A percentile compares a stretch with the other conserved stretches of the same genome.
These are phyloP conservation scores for Linum lewisii DNA, from an alignment of 345 rosid species.

Conservation along the genomic window DNA sequence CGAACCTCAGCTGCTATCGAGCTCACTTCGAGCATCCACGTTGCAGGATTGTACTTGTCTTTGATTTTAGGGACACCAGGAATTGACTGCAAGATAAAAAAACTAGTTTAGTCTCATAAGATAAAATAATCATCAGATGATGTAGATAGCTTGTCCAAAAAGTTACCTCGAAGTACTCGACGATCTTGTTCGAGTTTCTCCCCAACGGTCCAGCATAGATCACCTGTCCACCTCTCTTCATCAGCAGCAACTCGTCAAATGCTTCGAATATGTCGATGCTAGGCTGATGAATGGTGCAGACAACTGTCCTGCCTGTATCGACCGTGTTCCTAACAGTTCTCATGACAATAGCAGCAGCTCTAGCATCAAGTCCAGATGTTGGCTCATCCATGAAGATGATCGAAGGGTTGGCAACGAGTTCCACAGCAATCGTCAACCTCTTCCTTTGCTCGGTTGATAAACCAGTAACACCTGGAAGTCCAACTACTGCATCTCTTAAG, in stretches of 20 bases:
- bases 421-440: slow-evolving; percentile 50
- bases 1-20: slow-evolving; percentile 29
- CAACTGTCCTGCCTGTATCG: slow-evolving; percentile 49
- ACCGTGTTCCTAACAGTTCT: slow-evolving; percentile 48
- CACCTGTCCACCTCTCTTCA: slow-evolving; percentile 52
- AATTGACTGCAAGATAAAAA: slow-evolving; percentile 22
- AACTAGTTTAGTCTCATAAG: background rate
- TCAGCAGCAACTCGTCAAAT: slow-evolving; percentile 39
- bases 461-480: slow-evolving; percentile 42
- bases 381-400: slow-evolving; percentile 60
- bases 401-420: slow-evolving; percentile 54
- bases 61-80: slow-evolving; percentile 38
- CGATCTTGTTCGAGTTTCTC: slow-evolving; percentile 33
- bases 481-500: slow-evolving; percentile 36
- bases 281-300: slow-evolving; percentile 55
- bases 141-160: background rate
- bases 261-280: slow-evolving; percentile 56
- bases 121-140: too few species aligned
- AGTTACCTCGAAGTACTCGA: slow-evolving; percentile 43
- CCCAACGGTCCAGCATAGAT: slow-evolving; percentile 44
- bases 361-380: slow-evolving; percentile 49
- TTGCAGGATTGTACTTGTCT: slow-evolving; percentile 44
- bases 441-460: slow-evolving; percentile 50
- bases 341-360: slow-evolving; percentile 54
- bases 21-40: slow-evolving; percentile 55